These are phyloP conservation scores for Cyphellophora europaea DNA, from an alignment of 2,329 filamentous ascomycete genomes.

Conservation along the genomic window DNA sequence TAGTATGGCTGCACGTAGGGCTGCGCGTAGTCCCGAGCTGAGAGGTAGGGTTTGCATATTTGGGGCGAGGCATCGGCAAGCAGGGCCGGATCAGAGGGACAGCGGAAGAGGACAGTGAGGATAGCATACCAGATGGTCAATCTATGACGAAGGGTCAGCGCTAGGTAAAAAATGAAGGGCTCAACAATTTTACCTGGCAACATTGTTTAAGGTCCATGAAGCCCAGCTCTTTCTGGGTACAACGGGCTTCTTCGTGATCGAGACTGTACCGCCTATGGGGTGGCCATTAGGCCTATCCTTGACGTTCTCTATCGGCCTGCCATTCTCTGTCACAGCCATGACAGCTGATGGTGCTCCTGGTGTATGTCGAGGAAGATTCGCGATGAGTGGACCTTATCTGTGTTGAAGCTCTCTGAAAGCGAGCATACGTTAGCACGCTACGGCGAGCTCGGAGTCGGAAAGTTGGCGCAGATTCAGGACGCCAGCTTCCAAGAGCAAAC, in stretches of 20 bases:
- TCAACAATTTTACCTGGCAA: slow-evolving; percentile 43
- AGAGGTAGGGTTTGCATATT: slow-evolving; percentile 73
- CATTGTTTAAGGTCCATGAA: slow-evolving; percentile 30
- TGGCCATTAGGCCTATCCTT: neutral
- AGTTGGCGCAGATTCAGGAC: too few species aligned
- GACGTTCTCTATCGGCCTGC: slow-evolving; percentile 22
- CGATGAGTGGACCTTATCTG: too few species aligned
- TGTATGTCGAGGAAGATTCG: neutral
- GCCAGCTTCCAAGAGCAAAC: too few species aligned
- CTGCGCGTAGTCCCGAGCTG: slow-evolving; percentile 55
- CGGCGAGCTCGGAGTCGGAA: too few species aligned
- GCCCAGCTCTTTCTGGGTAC: slow-evolving; percentile 14
- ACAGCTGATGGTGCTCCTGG: slow-evolving; percentile 3
- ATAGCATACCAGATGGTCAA: slow-evolving; percentile 80
- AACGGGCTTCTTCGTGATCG: neutral
- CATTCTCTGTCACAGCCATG: slow-evolving; percentile 31
- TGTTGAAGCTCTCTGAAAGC: too few species aligned
- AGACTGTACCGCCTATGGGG: neutral
- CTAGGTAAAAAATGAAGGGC: neutral
- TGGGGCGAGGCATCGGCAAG: slow-evolving; percentile 59
- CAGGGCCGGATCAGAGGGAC: slow-evolving; percentile 59
- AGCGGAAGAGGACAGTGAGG: slow-evolving; percentile 70
- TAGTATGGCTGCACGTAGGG: slow-evolving; percentile 84
- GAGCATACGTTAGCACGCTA: too few species aligned
- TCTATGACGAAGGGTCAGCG: slow-evolving; percentile 34